phyloP scores from a whole-genome alignment of 169 alveolate species.

The Plasmodium ovale region DNA sequence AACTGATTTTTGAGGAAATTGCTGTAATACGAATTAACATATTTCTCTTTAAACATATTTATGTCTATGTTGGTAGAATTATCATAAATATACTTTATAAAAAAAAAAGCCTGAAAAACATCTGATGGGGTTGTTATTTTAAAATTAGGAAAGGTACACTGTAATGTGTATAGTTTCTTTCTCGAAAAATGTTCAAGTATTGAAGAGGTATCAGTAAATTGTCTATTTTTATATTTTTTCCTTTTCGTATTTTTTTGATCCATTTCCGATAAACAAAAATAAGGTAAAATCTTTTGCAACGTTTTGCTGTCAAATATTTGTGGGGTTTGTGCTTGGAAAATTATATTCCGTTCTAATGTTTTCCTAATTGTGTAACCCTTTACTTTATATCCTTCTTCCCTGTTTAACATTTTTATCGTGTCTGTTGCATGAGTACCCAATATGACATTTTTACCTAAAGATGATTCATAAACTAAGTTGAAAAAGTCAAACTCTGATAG shows the following conservation, averaged over 20 bases:
- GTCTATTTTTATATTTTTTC: background rate
- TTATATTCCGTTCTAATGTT: constrained; percentile 9
- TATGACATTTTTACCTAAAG: constrained; percentile 16
- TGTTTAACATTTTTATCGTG: constrained; percentile 13
- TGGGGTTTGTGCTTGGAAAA: constrained; percentile 56
- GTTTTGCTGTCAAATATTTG: constrained; percentile 43
- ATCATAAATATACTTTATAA: constrained; percentile 20
- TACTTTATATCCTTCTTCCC: background rate
- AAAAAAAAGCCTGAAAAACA: constrained; percentile 22
- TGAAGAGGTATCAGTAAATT: constrained; percentile 54
- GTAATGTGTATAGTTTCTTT: constrained; percentile 24
- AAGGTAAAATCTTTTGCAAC: background rate
- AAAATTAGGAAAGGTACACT: constrained; percentile 28
- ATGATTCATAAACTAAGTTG: constrained; percentile 29
- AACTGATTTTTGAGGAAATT: constrained; percentile 14
- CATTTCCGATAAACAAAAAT: background rate
- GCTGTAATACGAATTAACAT: constrained; percentile 15
- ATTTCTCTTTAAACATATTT: constrained; percentile 21
- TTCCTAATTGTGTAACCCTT: background rate
- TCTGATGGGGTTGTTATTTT: constrained; percentile 56
- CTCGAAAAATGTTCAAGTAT: constrained; percentile 21
- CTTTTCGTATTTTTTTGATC: background rate
- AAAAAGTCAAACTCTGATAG: constrained; percentile 44
- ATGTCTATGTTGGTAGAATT: background rate
- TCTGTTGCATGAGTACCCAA: constrained; percentile 50